A percentile compares a stretch with the other conserved stretches of the same genome.
Conservation (phyloP, 495 filamentous ascomycete species). For the Margaritispora aquatica region DNA sequence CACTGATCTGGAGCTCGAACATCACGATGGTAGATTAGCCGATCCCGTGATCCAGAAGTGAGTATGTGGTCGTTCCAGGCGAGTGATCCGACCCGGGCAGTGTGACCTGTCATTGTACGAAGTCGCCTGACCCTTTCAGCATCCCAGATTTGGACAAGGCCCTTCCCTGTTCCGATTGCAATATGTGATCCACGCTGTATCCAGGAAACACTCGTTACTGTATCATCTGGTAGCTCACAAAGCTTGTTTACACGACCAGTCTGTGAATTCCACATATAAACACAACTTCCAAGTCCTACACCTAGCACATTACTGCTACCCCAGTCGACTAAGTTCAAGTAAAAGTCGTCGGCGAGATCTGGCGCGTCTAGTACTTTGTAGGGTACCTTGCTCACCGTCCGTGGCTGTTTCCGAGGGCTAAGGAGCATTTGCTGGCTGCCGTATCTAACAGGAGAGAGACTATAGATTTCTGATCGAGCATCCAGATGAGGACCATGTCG, state of each 20-base stretch:
- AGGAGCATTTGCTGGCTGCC: slow-evolving; percentile 87
- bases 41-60: slow-evolving; percentile 90
- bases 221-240: slow-evolving; percentile 89
- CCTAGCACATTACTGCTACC: slow-evolving; percentile 91
- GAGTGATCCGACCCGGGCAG: slow-evolving; percentile 79
- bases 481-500: slow-evolving; percentile 81
- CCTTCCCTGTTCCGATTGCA: slow-evolving; percentile 88
- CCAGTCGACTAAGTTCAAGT: slow-evolving; percentile 96
- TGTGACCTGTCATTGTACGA: slow-evolving; percentile 94
- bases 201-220: slow-evolving; percentile 94
- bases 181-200: slow-evolving; percentile 95
- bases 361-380: slow-evolving; percentile 97
- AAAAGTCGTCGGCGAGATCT: slow-evolving; percentile 94
- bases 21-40: slow-evolving; percentile 89
- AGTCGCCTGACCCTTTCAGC: slow-evolving; percentile 76
- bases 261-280: slow-evolving; percentile 98
- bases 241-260: slow-evolving; percentile 83
- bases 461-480: slow-evolving; percentile 85
- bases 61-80: slow-evolving; percentile 98
- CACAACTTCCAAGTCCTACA: slow-evolving; percentile 83
- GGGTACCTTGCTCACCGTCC: slow-evolving; percentile 89
- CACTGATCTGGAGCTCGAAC: slow-evolving; percentile 91
- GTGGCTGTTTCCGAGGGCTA: slow-evolving; percentile 77
- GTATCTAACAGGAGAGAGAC: slow-evolving; percentile 82
- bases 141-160: slow-evolving; percentile 96